Evolutionary conservation across 306 rosid genomes (phyloP), one percentile per base, ranked within the genome.

Genomic region (Castanea crenata): DNA sequence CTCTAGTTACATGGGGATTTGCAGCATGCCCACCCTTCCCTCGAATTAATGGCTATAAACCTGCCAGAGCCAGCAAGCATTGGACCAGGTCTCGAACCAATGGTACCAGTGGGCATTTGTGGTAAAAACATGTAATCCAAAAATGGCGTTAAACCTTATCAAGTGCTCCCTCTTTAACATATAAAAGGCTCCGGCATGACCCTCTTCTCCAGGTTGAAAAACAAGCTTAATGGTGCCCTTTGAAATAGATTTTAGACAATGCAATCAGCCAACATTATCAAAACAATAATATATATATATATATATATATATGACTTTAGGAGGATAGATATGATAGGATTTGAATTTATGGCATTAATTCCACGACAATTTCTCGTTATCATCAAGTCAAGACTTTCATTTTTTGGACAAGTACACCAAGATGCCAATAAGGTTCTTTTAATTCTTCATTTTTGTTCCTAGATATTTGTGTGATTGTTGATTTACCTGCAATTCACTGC

Each of bases 161-260:
- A 49, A 88, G 80, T n/a, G 75, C 86, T 58, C 89, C 89, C 82
- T 86, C 92, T 78, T 51, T 32, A 90, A 38, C 71, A 88, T 72
- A 70, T 90, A 85, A 69, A 79, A 81, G 55, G 94, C 92, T 76
- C 94, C 90, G 2, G 77, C 89, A 54, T 23, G 68, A 55, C 89
- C 90, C 84, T 88, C 89, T 78, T 90, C 92, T 3, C 80, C 94
- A 32, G 89, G 92, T 81, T 88, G 92, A 61, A 86, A 90, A 55
- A 88, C 90, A 69, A 90, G 84, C 88, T 90, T 90, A 41, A 88
- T 83, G n/a, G 94, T 90, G 52, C 94, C 89, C 94, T 87, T 61
- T 11, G 35, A 64, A 79, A 58, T 21, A 3, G 3, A 15, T 73
- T 41, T 21, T 4, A 8, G 5, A 32, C 9, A 7, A 77, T 21